Percentiles rank a stretch among this genome's conserved stretches.
phyloP scores from a whole-genome alignment of 441 rosid species.

The Flueggea neowawraea region DNA sequence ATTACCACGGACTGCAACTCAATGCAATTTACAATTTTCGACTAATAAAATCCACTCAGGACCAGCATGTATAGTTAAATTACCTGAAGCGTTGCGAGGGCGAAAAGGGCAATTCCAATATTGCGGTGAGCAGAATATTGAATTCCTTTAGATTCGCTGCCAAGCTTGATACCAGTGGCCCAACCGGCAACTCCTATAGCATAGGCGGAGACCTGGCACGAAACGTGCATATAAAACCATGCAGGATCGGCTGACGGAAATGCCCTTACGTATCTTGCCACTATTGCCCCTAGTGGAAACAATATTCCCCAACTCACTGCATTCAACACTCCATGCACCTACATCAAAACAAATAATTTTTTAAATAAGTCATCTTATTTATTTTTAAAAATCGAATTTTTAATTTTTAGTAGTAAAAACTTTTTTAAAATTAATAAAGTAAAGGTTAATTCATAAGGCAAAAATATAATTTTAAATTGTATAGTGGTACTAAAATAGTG shows the following conservation, averaged over 20 bases:
- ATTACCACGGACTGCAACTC: too few species aligned
- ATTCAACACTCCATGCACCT: slow-evolving; percentile 57
- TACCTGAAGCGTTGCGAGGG: slow-evolving; percentile 57
- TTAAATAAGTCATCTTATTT: too few species aligned
- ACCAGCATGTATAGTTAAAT: neutral
- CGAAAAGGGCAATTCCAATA: slow-evolving; percentile 42
- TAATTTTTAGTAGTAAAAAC: too few species aligned
- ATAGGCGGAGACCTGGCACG: slow-evolving; percentile 45
- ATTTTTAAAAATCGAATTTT: too few species aligned
- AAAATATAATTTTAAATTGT: too few species aligned
- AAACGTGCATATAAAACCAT: slow-evolving; percentile 51
- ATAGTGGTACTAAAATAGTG: neutral
- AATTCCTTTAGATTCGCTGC: slow-evolving; percentile 36
- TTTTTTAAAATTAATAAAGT: neutral
- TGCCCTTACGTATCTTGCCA: slow-evolving; percentile 53
- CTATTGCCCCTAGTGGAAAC: slow-evolving; percentile 45
- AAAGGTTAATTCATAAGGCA: neutral
- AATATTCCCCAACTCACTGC: slow-evolving; percentile 60
- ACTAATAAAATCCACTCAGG: too few species aligned
- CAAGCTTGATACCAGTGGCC: slow-evolving; percentile 44
- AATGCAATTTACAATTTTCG: too few species aligned
- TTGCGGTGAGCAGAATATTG: slow-evolving; percentile 27
- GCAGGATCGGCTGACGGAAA: slow-evolving; percentile 44
- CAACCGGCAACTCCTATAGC: slow-evolving; percentile 44
- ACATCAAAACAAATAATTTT: neutral